Percentiles rank a stretch among this genome's conserved stretches.
Evolutionary conservation across 768 basidiomycete genomes (phyloP).

Genomic region (Fomitopsis serialis): DNA sequence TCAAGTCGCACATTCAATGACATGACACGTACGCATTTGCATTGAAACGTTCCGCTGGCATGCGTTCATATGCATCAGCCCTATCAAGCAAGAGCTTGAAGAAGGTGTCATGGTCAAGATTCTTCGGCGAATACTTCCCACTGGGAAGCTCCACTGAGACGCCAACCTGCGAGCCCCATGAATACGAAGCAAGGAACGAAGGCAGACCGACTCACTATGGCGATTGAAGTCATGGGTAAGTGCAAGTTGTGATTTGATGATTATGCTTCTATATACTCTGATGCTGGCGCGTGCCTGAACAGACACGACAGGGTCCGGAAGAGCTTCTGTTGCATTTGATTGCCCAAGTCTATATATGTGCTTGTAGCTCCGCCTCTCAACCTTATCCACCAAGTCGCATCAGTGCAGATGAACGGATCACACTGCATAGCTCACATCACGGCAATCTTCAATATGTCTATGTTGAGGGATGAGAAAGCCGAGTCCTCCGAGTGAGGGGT

Average conservation of each 20-base stretch:
- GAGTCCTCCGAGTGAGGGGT: no score
- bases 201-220: neutral
- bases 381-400: no score
- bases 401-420: no score
- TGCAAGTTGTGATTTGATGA: neutral
- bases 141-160: conserved; percentile 34
- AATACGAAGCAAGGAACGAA: neutral
- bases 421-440: no score
- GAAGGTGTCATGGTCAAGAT: conserved; percentile 30
- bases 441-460: no score
- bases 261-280: no score
- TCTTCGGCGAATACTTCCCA: conserved; percentile 19
- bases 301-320: no score
- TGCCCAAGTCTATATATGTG: no score
- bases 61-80: conserved; percentile 26
- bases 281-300: no score
- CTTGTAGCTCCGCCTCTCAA: no score
- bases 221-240: neutral
- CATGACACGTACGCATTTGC: conserved; percentile 24
- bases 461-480: no score
- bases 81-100: conserved; percentile 32
- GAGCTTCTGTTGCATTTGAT: neutral
- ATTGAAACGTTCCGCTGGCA: conserved; percentile 29
- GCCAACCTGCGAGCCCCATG: conserved; percentile 24
- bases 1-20: neutral